Evolutionary conservation across 2,329 filamentous ascomycete genomes (phyloP).

Genomic region (Didymosphaeria variabile): DNA sequence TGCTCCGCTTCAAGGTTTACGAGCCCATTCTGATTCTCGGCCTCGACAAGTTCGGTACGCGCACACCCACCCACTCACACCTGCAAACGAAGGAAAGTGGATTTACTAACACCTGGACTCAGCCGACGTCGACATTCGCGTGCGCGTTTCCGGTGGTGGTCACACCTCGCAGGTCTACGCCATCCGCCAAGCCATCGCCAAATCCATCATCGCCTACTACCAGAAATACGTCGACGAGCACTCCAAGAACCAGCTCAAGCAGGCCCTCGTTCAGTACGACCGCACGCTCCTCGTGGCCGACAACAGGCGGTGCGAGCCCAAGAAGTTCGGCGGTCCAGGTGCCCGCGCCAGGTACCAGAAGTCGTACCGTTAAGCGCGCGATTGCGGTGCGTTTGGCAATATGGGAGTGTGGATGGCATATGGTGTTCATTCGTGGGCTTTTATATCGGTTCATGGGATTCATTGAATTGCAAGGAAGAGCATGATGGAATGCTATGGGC

Average conservation of each 20-base stretch:
- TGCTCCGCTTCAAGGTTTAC: slow-evolving; percentile 99
- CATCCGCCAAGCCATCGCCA: slow-evolving; percentile 98
- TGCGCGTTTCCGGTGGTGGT: slow-evolving; percentile 95
- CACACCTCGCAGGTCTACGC: slow-evolving; percentile 98
- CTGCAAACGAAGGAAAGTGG: slow-evolving; percentile 8
- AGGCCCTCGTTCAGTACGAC: slow-evolving; percentile 94
- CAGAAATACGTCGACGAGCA: slow-evolving; percentile 99
- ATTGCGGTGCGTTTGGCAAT: slow-evolving; percentile 13
- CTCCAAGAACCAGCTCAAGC: slow-evolving; percentile 99
- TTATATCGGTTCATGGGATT: slow-evolving; percentile 42
- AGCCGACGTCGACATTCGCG: slow-evolving; percentile 93
- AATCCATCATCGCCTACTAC: slow-evolving; percentile 97
- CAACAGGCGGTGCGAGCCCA: slow-evolving; percentile 98
- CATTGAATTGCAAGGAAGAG: slow-evolving; percentile 29
- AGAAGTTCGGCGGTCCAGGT: slow-evolving; percentile 96
- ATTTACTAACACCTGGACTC: slow-evolving; percentile 28
- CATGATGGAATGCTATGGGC: slow-evolving; percentile 34
- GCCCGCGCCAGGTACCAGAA: slow-evolving; percentile 98
- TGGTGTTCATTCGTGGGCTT: slow-evolving; percentile 51
- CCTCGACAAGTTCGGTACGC: slow-evolving; percentile 87
- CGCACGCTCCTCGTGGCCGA: slow-evolving; percentile 97
- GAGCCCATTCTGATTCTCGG: slow-evolving; percentile 97
- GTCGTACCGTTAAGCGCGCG: slow-evolving; percentile 86
- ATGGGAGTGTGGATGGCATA: slow-evolving; percentile 33
- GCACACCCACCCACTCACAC: slow-evolving; percentile 47